A percentile compares a stretch with the other conserved stretches of the same genome.
Evolutionary conservation across 2,329 filamentous ascomycete species (phyloP).

Genomic region (Colletotrichum ledebouriae): DNA sequence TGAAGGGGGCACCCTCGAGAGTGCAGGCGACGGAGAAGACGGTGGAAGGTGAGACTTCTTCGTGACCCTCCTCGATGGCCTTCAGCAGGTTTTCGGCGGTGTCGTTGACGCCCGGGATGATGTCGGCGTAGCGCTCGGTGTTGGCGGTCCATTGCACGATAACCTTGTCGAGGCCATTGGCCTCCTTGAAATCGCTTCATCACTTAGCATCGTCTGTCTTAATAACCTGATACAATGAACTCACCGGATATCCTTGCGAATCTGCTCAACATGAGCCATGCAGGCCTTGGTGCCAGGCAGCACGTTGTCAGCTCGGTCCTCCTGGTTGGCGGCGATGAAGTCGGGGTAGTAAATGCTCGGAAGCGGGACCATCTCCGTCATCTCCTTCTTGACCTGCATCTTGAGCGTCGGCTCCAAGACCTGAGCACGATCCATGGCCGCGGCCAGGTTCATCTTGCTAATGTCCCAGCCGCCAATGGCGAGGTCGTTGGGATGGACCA

Average conservation of each 20-base stretch:
- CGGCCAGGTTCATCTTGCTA: slow-evolving; percentile 87
- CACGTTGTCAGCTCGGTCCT: slow-evolving; percentile 93
- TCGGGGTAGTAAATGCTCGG: slow-evolving; percentile 99
- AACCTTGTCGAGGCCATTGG: slow-evolving; percentile 90
- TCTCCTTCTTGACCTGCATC: slow-evolving; percentile 89
- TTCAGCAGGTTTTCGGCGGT: slow-evolving; percentile 94
- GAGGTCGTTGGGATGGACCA: slow-evolving; percentile 97
- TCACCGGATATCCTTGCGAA: slow-evolving; percentile 85
- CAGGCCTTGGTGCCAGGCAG: slow-evolving; percentile 86
- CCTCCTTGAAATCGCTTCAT: slow-evolving; percentile 85
- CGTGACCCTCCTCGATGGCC: slow-evolving; percentile 87
- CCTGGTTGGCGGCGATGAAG: slow-evolving; percentile 99
- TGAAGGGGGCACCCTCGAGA: slow-evolving; percentile 90
- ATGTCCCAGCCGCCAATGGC: slow-evolving; percentile 98
- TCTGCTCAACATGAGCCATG: slow-evolving; percentile 89
- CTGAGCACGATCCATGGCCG: slow-evolving; percentile 94
- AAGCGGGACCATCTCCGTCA: slow-evolving; percentile 88
- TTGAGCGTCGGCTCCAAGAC: slow-evolving; percentile 98
- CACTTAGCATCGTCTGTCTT: slow-evolving; percentile 17
- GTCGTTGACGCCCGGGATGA: slow-evolving; percentile 92
- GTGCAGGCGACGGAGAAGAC: slow-evolving; percentile 96
- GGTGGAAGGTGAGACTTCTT: slow-evolving; percentile 94
- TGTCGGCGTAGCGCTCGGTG: slow-evolving; percentile 95
- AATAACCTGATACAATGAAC: neutral
- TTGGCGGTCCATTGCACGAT: slow-evolving; percentile 99